Evolutionary conservation across 2,329 filamentous ascomycete species (phyloP), one percentile per base, ranked within the genome.

Genomic region (Tolypocladium paradoxum): DNA sequence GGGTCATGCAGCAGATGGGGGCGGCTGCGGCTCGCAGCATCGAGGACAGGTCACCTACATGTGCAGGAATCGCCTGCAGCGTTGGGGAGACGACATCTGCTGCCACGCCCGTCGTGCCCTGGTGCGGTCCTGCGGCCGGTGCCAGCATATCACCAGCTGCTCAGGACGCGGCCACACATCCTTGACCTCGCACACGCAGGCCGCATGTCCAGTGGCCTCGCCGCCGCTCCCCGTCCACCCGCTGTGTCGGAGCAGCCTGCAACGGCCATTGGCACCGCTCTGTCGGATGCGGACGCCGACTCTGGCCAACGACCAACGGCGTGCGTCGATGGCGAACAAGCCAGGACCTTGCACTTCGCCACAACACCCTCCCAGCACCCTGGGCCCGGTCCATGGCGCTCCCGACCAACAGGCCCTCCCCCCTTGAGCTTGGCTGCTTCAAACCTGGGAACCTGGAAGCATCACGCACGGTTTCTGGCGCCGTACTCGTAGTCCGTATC

Each of bases 241-340:
- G 43, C 43, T 27, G 43, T 47, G 48, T 43, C 51, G 55, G 24
- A 33, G 27, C 43, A 47, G 34, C 47, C 53, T 57, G 55, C 55
- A 57, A 50, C n/a, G 34, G 36, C 31, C 22, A 55, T 53, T 55
- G 55, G 55, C 55, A 55, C 58, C 58, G 54, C 37, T 52, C 50
- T 58, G 58, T 59, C 56, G 58, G 58, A 54, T 56, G 52, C 58
- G 40, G 49, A 47, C 48, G 53, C 37, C 45, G 51, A 48, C 54
- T 22, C 20, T 14, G 12, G 37, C 37, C 37, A 24, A 24, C 38
- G 11, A n/a, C 14, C 35, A 18, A 27, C 27, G n/a, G 35, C 16
- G 22, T 36, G 18, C 6, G 35, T 36, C 35, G 35, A 37, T 9
- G 33, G 33, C 33, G 33, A 34, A 16, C 33, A 34, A 12, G 33